phyloP scores from a whole-genome alignment of 2,329 filamentous ascomycete species.

The Alternaria triticina region DNA sequence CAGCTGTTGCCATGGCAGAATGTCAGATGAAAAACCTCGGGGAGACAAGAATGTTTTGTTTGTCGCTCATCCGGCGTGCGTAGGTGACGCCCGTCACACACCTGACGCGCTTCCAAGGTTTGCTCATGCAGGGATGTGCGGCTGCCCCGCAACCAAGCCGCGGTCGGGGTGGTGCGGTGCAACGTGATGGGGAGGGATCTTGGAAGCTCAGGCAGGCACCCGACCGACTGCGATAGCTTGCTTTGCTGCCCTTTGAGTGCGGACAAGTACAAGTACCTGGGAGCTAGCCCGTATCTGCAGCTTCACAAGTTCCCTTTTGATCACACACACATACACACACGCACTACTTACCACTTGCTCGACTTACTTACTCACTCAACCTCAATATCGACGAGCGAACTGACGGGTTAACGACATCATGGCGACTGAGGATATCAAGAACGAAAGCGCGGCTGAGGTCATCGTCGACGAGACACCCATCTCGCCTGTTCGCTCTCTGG shows the following conservation, averaged over 20 bases:
- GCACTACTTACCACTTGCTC: not conserved
- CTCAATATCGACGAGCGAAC: slow-evolving; percentile 1
- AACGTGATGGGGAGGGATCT: not conserved
- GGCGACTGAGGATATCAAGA: slow-evolving; percentile 30
- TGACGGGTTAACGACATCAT: slow-evolving; percentile 27
- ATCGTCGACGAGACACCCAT: slow-evolving; percentile 50
- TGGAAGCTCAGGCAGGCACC: not conserved
- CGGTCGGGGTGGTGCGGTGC: not conserved
- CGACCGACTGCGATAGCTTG: not conserved
- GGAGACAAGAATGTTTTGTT: not conserved
- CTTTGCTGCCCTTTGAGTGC: not conserved
- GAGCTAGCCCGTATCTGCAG: not conserved
- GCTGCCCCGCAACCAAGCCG: slow-evolving; percentile 30
- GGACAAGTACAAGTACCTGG: slow-evolving; percentile 15
- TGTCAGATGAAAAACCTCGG: not conserved
- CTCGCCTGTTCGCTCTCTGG: slow-evolving; percentile 56
- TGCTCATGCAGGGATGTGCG: slow-evolving; percentile 26
- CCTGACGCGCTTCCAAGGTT: slow-evolving; percentile 7
- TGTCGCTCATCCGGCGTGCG: slow-evolving; percentile 24
- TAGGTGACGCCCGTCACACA: slow-evolving; percentile 7
- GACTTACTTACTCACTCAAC: not conserved
- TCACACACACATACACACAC: too few relatives aligned
- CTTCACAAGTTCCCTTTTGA: not conserved
- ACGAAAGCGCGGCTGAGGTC: not conserved
- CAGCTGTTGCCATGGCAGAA: not conserved